These are phyloP conservation scores for Helenozyma baotianmanensis DNA, from an alignment of 805 yeast genomes.

Conservation along the genomic window DNA sequence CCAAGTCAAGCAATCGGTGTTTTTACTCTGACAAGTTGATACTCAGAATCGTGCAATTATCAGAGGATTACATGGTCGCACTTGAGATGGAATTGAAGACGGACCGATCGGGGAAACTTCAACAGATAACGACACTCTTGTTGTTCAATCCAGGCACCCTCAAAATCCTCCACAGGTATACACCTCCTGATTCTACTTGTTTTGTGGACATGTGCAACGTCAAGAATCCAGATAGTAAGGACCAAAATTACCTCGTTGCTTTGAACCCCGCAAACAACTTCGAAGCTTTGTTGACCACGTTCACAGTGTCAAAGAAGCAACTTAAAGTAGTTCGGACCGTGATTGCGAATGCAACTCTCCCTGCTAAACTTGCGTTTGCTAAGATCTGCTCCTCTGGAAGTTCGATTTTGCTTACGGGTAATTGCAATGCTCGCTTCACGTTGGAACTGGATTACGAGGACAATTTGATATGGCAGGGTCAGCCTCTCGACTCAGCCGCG, in stretches of 20 bases:
- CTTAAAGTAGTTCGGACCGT: no score
- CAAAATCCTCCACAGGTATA: conserved; percentile 2
- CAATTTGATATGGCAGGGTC: no score
- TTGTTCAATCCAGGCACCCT: conserved; percentile 6
- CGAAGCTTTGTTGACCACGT: conserved; percentile 1
- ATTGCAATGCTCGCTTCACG: no score
- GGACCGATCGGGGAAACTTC: no score
- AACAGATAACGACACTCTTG: conserved; percentile 1
- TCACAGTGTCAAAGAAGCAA: conserved; percentile 2
- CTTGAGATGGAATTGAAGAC: conserved; percentile 6
- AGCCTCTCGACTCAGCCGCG: no score
- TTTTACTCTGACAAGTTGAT: conserved; percentile 5
- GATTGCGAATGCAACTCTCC: no score
- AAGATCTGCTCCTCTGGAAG: no score
- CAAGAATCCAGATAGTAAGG: neutral
- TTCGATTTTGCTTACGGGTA: no score
- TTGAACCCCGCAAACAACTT: conserved; percentile 2
- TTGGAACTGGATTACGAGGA: no score
- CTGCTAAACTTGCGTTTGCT: no score
- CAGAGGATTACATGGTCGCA: conserved; percentile 2
- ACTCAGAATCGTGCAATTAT: conserved; percentile 1
- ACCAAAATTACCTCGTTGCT: conserved; percentile 4
- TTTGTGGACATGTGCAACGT: conserved; percentile 7
- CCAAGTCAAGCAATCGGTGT: no score
- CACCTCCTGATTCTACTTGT: neutral